A percentile compares a stretch with the other conserved stretches of the same genome.
These are phyloP conservation scores for Lachnellula arida DNA, from an alignment of 2,329 filamentous ascomycete species.

Conservation along the genomic window DNA sequence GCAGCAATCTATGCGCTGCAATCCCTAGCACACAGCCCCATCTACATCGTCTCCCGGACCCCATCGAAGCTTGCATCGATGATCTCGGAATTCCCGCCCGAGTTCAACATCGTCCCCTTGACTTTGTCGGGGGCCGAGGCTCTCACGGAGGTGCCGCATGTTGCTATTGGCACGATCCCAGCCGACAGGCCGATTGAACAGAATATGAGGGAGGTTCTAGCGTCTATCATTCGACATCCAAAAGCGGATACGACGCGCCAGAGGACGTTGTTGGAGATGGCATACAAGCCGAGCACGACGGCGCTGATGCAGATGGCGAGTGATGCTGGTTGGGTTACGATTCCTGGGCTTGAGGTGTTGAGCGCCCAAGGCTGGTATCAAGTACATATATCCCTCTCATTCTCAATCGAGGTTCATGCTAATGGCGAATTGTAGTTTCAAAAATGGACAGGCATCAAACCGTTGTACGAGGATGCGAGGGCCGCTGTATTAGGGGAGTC, in stretches of 20 bases:
- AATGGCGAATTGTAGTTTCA: slow-evolving; percentile 38
- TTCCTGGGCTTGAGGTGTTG: slow-evolving; percentile 84
- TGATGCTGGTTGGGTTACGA: slow-evolving; percentile 72
- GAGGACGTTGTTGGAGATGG: slow-evolving; percentile 83
- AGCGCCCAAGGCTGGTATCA: slow-evolving; percentile 87
- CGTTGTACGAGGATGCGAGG: slow-evolving; percentile 66
- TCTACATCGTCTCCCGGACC: slow-evolving; percentile 82
- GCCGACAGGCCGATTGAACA: slow-evolving; percentile 79
- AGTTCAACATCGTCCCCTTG: slow-evolving; percentile 67
- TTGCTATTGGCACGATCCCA: slow-evolving; percentile 87
- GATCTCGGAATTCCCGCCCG: slow-evolving; percentile 64
- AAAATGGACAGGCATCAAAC: slow-evolving; percentile 77
- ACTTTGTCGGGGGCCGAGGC: slow-evolving; percentile 46
- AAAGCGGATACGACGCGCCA: slow-evolving; percentile 30
- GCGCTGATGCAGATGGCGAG: slow-evolving; percentile 79
- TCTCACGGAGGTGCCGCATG: slow-evolving; percentile 52
- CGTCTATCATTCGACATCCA: slow-evolving; percentile 43
- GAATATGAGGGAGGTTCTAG: slow-evolving; percentile 61
- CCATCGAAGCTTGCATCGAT: slow-evolving; percentile 63
- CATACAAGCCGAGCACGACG: slow-evolving; percentile 84
- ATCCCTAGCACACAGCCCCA: slow-evolving; percentile 74
- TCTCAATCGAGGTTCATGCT: slow-evolving; percentile 11
- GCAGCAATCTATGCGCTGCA: slow-evolving; percentile 87
- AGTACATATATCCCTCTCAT: slow-evolving; percentile 48
- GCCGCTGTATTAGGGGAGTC: slow-evolving; percentile 45